Conservation (phyloP, 139 green algal species). For the Chlorella sp. region DNA sequence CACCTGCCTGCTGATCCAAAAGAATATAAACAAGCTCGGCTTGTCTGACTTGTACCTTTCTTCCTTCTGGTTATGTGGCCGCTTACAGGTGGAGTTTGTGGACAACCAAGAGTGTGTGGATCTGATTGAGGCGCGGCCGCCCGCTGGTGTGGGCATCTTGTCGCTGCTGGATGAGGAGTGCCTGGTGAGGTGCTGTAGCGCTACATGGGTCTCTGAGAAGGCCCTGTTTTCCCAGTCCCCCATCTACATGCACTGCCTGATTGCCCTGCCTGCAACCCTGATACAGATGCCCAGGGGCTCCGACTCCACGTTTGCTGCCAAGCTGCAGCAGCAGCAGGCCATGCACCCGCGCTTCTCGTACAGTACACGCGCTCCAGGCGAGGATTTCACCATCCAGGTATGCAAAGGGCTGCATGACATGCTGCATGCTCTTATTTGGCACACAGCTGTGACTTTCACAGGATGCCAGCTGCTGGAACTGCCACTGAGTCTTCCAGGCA, state of each 20-base stretch:
- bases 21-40: no score
- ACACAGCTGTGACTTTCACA: no score
- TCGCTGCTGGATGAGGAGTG: slow-evolving; percentile 91
- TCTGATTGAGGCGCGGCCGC: slow-evolving; percentile 79
- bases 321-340: slow-evolving; percentile 57
- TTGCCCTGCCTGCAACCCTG: no score
- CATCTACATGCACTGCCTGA: no score
- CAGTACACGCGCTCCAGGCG: slow-evolving; percentile 39
- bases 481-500: no score
- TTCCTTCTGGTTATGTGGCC: no score
- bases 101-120: slow-evolving; percentile 95
- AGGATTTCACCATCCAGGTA: slow-evolving; percentile 73
- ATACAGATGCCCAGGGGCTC: slow-evolving; percentile 43
- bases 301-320: slow-evolving; percentile 55
- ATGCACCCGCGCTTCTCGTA: slow-evolving; percentile 63
- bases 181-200: slow-evolving; percentile 55
- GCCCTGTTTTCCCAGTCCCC: no score
- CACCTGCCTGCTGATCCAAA: no score
- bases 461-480: no score
- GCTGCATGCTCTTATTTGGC: no score
- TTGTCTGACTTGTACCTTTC: not conserved
- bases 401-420: no score
- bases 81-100: slow-evolving; percentile 82
- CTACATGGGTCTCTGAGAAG: no score
- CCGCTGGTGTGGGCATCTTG: slow-evolving; percentile 83